A percentile compares a stretch with the other conserved stretches of the same genome.
Conservation (phyloP, 148 eudicot species). For the Talinum fruticosum region DNA sequence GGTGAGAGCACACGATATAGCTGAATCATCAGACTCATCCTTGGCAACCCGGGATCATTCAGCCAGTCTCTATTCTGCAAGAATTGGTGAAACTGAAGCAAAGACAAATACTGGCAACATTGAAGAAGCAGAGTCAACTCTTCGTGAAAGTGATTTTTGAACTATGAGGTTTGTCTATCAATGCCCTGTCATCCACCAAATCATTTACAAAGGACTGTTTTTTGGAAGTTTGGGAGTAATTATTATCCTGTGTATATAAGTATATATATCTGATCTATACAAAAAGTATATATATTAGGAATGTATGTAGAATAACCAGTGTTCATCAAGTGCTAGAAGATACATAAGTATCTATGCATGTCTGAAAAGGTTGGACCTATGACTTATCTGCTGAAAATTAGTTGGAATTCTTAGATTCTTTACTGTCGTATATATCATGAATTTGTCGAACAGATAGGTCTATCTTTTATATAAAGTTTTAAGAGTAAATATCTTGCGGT, state of each 20-base stretch:
- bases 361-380: no score
- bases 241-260: neutral
- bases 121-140: constrained; percentile 88
- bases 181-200: neutral
- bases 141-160: constrained; percentile 77
- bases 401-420: no score
- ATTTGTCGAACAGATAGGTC: neutral
- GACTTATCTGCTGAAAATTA: no score
- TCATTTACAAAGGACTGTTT: constrained; percentile 13
- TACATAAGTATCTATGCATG: no score
- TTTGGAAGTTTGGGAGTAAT: neutral
- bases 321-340: neutral
- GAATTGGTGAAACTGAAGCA: constrained; percentile 41
- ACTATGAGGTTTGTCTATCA: constrained; percentile 66
- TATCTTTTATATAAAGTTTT: neutral
- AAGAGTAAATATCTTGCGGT: neutral
- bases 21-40: constrained; percentile 62
- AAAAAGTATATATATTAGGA: neutral
- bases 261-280: neutral
- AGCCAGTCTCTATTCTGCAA: constrained; percentile 59
- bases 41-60: constrained; percentile 75
- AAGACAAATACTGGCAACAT: constrained; percentile 52
- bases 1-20: constrained; percentile 39
- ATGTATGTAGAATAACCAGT: neutral
- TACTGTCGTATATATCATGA: neutral